Base-by-base conservation (phyloP, 371 early-diverging fungal genomes). In the Mucor plumbeus region DNA sequence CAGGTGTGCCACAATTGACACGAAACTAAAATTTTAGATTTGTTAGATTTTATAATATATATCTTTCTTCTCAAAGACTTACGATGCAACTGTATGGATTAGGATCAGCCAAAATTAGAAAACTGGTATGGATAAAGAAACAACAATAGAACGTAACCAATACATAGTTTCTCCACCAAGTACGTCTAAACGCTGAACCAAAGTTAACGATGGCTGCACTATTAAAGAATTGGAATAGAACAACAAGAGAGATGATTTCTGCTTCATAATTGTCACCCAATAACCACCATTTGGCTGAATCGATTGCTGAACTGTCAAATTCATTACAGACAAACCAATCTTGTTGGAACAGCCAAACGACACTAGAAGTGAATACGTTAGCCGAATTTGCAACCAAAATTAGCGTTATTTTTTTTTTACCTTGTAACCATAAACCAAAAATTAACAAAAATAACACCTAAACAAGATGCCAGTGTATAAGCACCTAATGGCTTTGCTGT, bases 261-360 rank as follows among this genome's bases (percentile, higher is more conserved):
- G 84, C 85, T 77, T 92, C 92, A 69, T 78, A 92, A 69, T 91
- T 91, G 70, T 92, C 93, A 19, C 87, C 89, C 34, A 91, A 71
- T 38, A 91, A 77, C 88, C 89, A 91, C 92, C 91, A 93, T 60
- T 87, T 85, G 34, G 85, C 75, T 15, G 86, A 72, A 70, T 93
- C 91, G 15, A 81, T 85, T 38, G 80, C 77, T 31, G 74, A 66
- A 0, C 84, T 74, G 69, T 91, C 87, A 65, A 91, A 92, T 75
- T 91, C 89, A 69, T 88, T 70, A 74, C 93, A 92, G 33, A 82
- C 80, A 79, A 85, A 91, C 86, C 85, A 91, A 14, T 5, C 67
- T 69, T 91, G 87, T 13, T 69, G 70, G 70, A 81, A 91, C 31
- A 93, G 77, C 78, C 87, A 65, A 26, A 71, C 72, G 54, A 82